These are phyloP conservation scores for Phytophthora lateralis DNA, from an alignment of 352 stramenopile species.

Conservation along the genomic window DNA sequence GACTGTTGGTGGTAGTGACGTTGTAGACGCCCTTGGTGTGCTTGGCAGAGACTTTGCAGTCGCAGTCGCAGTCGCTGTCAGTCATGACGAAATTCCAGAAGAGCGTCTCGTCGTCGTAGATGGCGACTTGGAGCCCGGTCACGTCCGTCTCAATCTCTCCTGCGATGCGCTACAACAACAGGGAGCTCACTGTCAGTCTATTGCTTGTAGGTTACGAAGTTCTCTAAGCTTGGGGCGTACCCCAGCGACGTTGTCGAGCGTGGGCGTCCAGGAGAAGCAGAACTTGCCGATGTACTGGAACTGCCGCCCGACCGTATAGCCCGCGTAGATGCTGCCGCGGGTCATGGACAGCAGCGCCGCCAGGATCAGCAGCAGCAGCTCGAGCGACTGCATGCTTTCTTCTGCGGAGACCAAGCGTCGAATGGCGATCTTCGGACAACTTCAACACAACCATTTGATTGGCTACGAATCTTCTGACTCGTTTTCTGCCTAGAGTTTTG, in stretches of 20 bases:
- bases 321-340: constrained; percentile 52
- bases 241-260: constrained; percentile 60
- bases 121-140: constrained; percentile 64
- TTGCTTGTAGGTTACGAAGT: not conserved
- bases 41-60: constrained; percentile 69
- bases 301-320: constrained; percentile 69
- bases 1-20: constrained; percentile 47
- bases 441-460: constrained; percentile 33
- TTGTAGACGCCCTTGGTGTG: constrained; percentile 80
- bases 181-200: not conserved
- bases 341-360: not conserved
- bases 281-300: constrained; percentile 87
- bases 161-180: constrained; percentile 48
- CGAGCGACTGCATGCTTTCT: constrained; percentile 12
- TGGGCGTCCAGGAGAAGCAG: constrained; percentile 74
- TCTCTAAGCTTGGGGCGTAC: constrained; percentile 26
- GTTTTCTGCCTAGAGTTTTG: constrained; percentile 1
- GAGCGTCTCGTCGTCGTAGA: constrained; percentile 81
- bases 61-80: constrained; percentile 61
- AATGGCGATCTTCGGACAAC: constrained; percentile 34
- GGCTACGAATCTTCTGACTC: constrained; percentile 4
- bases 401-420: not conserved
- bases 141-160: constrained; percentile 71
- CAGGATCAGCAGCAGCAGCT: constrained; percentile 22
- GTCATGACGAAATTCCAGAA: constrained; percentile 85